Percentiles rank a stretch among this genome's conserved stretches.
phyloP scores from a whole-genome alignment of 2,329 filamentous ascomycete genomes.

The Monosporascus sp. region DNA sequence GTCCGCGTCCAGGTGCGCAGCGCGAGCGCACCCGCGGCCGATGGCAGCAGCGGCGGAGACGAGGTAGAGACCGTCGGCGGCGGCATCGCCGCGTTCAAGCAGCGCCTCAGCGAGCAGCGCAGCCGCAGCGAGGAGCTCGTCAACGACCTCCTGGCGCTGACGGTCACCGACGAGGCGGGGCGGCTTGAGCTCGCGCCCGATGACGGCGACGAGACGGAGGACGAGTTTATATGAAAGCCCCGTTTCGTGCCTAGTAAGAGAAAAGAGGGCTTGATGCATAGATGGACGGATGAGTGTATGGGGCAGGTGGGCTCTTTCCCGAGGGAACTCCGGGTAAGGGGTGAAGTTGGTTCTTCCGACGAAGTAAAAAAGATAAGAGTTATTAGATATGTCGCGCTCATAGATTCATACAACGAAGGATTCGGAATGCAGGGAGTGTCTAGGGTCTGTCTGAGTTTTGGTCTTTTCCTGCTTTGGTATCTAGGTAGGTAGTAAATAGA shows the following conservation, averaged over 20 bases:
- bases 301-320: background rate
- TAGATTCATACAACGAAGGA: too few species aligned
- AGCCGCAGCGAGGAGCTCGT: constrained; percentile 27
- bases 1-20: constrained; percentile 49
- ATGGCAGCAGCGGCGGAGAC: constrained; percentile 5
- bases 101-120: background rate
- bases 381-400: too few species aligned
- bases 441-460: too few species aligned
- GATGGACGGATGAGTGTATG: background rate
- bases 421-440: too few species aligned
- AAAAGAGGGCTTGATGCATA: background rate
- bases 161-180: constrained; percentile 15
- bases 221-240: constrained; percentile 21
- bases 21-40: constrained; percentile 22
- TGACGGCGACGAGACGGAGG: constrained; percentile 26
- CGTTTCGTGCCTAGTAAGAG: background rate
- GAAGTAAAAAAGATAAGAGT: too few species aligned
- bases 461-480: too few species aligned
- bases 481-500: too few species aligned
- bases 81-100: background rate
- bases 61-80: background rate
- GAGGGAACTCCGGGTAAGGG: background rate
- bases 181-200: constrained; percentile 7
- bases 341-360: background rate
- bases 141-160: constrained; percentile 26